These are phyloP conservation scores for Kodamaea jinghongensis DNA, from an alignment of 805 yeast genomes.

Conservation along the genomic window DNA sequence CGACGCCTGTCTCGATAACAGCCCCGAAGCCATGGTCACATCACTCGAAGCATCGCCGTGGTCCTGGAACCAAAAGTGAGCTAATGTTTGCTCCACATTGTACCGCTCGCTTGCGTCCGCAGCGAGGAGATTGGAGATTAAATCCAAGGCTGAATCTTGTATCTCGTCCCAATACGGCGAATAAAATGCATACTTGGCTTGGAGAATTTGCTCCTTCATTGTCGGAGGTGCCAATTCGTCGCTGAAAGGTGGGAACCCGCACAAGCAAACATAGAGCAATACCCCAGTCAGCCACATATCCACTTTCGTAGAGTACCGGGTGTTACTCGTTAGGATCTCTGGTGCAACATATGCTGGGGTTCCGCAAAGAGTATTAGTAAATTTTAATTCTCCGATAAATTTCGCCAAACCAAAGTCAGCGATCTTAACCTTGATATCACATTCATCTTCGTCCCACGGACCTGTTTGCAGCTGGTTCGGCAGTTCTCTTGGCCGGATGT, in stretches of 20 bases:
- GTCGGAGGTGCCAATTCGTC: conserved; percentile 79
- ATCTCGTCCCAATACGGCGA: conserved; percentile 79
- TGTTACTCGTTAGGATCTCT: conserved; percentile 56
- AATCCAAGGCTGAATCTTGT: conserved; percentile 60
- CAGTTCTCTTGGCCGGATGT: conserved; percentile 44
- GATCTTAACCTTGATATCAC: conserved; percentile 64
- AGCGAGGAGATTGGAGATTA: conserved; percentile 59
- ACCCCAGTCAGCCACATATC: conserved; percentile 87
- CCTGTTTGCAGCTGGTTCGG: conserved; percentile 36
- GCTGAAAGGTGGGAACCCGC: conserved; percentile 85
- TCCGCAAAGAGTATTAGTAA: conserved; percentile 78
- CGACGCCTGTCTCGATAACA: no score
- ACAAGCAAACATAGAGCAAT: conserved; percentile 69
- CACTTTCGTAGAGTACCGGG: conserved; percentile 65
- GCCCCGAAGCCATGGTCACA: not conserved
- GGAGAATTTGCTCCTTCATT: conserved; percentile 70
- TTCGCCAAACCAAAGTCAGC: conserved; percentile 81
- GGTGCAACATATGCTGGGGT: conserved; percentile 90
- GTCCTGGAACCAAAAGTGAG: conserved; percentile 46
- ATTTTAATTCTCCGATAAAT: conserved; percentile 66
- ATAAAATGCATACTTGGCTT: conserved; percentile 68
- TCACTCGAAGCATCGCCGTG: conserved; percentile 6
- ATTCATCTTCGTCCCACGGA: conserved; percentile 61
- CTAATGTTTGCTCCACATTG: conserved; percentile 35
- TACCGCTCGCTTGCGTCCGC: conserved; percentile 48